These are phyloP conservation scores for Mycena chlorophos DNA, from an alignment of 768 basidiomycete genomes.

Conservation along the genomic window DNA sequence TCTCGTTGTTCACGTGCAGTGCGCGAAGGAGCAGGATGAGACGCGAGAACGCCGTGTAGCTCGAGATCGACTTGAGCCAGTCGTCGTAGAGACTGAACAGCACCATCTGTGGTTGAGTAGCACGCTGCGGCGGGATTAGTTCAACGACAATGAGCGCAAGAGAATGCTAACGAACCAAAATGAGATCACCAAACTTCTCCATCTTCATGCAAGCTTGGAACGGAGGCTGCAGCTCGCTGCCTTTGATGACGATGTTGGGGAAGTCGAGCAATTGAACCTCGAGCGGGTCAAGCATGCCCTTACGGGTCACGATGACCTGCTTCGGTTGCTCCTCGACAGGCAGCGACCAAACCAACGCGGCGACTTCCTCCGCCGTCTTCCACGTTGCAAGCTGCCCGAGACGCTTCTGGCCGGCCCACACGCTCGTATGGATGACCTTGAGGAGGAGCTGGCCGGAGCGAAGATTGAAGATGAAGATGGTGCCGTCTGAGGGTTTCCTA, in stretches of 20 bases:
- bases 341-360: conserved; percentile 91
- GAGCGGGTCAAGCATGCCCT: conserved; percentile 98
- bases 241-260: conserved; percentile 99
- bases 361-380: conserved; percentile 99
- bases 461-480: conserved; percentile 99
- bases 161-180: conserved; percentile 53
- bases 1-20: conserved; percentile 98
- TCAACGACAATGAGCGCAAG: not conserved
- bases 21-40: conserved; percentile 96
- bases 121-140: conserved; percentile 54
- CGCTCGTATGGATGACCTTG: conserved; percentile 99
- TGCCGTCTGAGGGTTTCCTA: conserved; percentile 60
- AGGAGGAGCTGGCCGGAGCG: conserved; percentile 97
- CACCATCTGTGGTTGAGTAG: conserved; percentile 99
- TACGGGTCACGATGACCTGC: conserved; percentile 98
- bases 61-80: conserved; percentile 98
- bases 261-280: conserved; percentile 99
- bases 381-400: conserved; percentile 98
- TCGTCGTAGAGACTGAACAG: conserved; percentile 98
- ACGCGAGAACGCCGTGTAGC: conserved; percentile 98
- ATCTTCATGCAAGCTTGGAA: conserved; percentile 99
- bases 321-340: conserved; percentile 99
- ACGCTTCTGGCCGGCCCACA: conserved; percentile 99
- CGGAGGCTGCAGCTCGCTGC: conserved; percentile 94
- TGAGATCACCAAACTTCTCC: conserved; percentile 99